Conservation (phyloP, 1,284 basidiomycete species). For the Athelia sp. region DNA sequence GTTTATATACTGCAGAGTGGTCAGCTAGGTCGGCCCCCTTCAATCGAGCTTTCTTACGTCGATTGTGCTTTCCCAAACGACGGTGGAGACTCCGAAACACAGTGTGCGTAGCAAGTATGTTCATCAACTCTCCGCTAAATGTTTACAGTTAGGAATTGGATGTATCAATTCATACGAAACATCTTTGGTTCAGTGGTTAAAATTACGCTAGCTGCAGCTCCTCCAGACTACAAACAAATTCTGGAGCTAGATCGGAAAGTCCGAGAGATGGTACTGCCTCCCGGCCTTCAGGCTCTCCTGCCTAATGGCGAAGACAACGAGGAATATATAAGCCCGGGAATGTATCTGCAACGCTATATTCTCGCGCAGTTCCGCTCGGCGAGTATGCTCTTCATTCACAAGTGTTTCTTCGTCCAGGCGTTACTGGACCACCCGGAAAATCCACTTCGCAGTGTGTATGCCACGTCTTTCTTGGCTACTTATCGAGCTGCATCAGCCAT, state of each 20-base stretch:
- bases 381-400: slow-evolving; percentile 49
- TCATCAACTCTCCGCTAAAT: neutral
- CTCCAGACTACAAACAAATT: slow-evolving; percentile 48
- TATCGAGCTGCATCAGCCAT: slow-evolving; percentile 59
- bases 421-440: slow-evolving; percentile 57
- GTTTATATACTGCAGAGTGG: slow-evolving; percentile 34
- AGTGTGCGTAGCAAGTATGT: slow-evolving; percentile 48
- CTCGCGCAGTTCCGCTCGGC: slow-evolving; percentile 45
- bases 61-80: slow-evolving; percentile 55
- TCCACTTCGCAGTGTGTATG: slow-evolving; percentile 56
- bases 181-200: slow-evolving; percentile 39
- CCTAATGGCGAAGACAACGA: slow-evolving; percentile 40
- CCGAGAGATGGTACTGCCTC: slow-evolving; percentile 46
- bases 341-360: slow-evolving; percentile 43
- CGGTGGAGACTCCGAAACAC: slow-evolving; percentile 39
- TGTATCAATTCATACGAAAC: slow-evolving; percentile 16
- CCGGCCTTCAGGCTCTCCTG: slow-evolving; percentile 45
- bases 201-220: slow-evolving; percentile 42
- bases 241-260: slow-evolving; percentile 55
- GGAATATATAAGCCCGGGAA: slow-evolving; percentile 41
- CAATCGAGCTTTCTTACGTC: slow-evolving; percentile 49
- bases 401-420: slow-evolving; percentile 59
- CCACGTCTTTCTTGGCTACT: slow-evolving; percentile 59
- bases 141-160: slow-evolving; percentile 25
- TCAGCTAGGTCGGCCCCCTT: slow-evolving; percentile 48